phyloP scores from a whole-genome alignment of 371 early-diverging fungal genomes.

The Entomophthora muscae region DNA sequence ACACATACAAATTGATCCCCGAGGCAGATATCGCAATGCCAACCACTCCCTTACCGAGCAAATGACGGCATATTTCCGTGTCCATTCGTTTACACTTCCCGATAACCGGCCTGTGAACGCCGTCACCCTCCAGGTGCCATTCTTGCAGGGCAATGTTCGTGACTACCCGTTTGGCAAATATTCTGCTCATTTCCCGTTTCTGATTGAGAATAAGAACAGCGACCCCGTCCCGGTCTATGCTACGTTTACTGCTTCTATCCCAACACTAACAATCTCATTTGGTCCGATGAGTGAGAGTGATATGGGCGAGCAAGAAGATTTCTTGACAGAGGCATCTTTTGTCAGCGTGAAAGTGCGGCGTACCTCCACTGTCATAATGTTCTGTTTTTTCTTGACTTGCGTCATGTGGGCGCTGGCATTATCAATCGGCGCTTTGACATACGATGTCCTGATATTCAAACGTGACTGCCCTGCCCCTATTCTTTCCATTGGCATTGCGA shows the following conservation, averaged over 20 bases:
- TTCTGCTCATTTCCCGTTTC: background rate
- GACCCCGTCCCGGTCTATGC: background rate
- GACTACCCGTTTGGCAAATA: conserved; percentile 18
- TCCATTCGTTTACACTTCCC: background rate
- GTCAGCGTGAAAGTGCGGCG: background rate
- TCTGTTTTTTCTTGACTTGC: background rate
- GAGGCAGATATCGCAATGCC: background rate
- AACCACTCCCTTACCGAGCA: background rate
- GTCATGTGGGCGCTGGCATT: conserved; percentile 24
- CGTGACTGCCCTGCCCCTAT: conserved; percentile 15
- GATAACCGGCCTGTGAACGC: background rate
- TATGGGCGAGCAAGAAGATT: background rate
- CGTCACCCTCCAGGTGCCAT: conserved; percentile 14
- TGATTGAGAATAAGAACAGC: background rate
- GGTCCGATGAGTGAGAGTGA: background rate
- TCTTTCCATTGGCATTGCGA: conserved; percentile 17
- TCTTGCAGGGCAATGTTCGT: conserved; percentile 16
- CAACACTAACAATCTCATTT: background rate
- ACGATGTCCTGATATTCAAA: conserved; percentile 13
- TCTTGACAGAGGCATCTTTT: background rate
- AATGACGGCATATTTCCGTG: background rate
- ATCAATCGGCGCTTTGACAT: conserved; percentile 14
- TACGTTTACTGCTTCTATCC: background rate
- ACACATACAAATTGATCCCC: background rate
- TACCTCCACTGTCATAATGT: background rate